These are phyloP conservation scores for Coemansia sp. DNA, from an alignment of 192 early-diverging fungal species.

Conservation along the genomic window DNA sequence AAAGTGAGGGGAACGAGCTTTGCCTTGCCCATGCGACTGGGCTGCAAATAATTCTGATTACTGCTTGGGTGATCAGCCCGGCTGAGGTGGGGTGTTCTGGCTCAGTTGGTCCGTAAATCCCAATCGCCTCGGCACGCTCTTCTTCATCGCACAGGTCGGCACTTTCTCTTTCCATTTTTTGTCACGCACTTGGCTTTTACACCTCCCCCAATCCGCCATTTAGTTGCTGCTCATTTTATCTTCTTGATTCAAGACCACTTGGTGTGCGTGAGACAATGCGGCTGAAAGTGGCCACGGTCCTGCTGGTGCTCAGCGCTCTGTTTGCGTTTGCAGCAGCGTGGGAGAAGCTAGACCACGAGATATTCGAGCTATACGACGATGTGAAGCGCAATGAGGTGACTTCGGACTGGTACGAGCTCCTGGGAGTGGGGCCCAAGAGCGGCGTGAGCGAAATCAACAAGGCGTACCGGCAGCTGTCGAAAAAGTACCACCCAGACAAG, in stretches of 20 bases:
- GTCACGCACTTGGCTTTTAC: too few species aligned
- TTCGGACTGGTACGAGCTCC: conserved; percentile 63
- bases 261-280: conserved; percentile 4
- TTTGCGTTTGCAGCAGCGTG: conserved; percentile 14
- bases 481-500: conserved; percentile 73
- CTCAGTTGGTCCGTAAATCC: too few species aligned
- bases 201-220: background rate
- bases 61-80: too few species aligned
- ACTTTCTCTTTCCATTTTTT: too few species aligned
- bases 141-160: too few species aligned
- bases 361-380: conserved; percentile 77
- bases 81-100: too few species aligned
- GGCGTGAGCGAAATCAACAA: conserved; percentile 56
- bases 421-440: conserved; percentile 54
- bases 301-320: conserved; percentile 9
- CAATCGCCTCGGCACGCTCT: too few species aligned
- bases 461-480: conserved; percentile 65
- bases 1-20: too few species aligned
- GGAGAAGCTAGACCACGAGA: conserved; percentile 69
- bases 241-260: background rate
- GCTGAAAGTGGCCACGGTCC: background rate
- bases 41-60: too few species aligned
- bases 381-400: conserved; percentile 59
- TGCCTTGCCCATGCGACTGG: too few species aligned
- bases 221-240: background rate